Evolutionary conservation across 257 asterid genomes (phyloP).

Genomic region (Rauvolfia tetraphylla): DNA sequence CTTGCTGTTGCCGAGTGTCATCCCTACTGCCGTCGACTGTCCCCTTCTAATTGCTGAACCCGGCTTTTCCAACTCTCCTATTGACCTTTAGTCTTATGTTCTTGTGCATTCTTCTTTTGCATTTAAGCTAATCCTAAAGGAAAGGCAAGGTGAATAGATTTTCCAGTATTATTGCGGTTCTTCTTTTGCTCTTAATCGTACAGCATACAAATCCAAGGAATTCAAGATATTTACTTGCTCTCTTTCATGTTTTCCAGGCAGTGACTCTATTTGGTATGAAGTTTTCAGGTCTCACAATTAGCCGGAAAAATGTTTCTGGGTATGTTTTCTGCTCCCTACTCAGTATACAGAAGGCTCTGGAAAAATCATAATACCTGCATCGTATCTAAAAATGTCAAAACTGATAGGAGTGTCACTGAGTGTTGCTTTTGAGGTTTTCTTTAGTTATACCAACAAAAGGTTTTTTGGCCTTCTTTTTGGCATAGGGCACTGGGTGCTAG

Average conservation of each 20-base stretch:
- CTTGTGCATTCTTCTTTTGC: background rate
- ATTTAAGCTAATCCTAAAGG: background rate
- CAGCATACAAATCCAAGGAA: background rate
- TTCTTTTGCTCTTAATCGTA: background rate
- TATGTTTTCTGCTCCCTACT: slow-evolving; percentile 33
- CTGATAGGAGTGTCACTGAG: background rate
- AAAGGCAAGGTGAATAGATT: background rate
- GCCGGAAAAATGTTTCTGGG: slow-evolving; percentile 69
- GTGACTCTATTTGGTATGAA: slow-evolving; percentile 68
- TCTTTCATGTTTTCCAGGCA: slow-evolving; percentile 46
- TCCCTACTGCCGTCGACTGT: background rate
- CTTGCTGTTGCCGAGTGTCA: background rate
- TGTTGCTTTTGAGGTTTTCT: background rate
- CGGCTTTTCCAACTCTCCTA: background rate
- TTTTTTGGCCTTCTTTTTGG: background rate
- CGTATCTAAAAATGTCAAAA: background rate
- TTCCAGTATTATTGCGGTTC: background rate
- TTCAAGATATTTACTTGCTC: slow-evolving; percentile 5
- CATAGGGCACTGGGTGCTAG: background rate
- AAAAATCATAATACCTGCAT: background rate
- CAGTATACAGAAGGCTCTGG: background rate
- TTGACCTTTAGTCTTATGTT: background rate
- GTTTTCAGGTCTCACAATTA: slow-evolving; percentile 79
- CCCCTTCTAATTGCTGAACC: background rate
- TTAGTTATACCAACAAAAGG: background rate